Percentiles rank a stretch among this genome's conserved stretches.
phyloP scores from a whole-genome alignment of 2,329 filamentous ascomycete species.

The Fusarium hostae region DNA sequence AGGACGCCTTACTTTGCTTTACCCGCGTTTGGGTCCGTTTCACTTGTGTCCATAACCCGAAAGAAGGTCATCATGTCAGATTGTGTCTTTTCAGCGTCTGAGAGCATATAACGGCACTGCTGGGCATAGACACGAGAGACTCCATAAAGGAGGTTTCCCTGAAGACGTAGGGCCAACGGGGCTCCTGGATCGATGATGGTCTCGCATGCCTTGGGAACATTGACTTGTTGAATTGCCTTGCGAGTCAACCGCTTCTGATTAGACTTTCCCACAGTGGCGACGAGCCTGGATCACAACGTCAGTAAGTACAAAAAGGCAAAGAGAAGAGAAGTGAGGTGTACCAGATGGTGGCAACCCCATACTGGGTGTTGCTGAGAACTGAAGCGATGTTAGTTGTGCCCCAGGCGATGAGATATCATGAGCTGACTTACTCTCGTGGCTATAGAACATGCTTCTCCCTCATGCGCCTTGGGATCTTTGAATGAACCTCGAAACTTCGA shows the following conservation, averaged over 20 bases:
- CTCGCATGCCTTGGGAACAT: constrained; percentile 86
- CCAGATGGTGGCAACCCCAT: constrained; percentile 97
- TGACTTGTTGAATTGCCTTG: constrained; percentile 88
- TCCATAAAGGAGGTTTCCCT: constrained; percentile 88
- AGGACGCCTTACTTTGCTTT: constrained; percentile 71
- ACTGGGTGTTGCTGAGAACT: constrained; percentile 86
- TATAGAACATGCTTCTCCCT: constrained; percentile 82
- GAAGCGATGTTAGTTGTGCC: constrained; percentile 40
- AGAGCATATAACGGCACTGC: constrained; percentile 87
- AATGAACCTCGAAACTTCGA: background rate
- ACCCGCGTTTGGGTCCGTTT: constrained; percentile 75
- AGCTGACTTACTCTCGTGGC: constrained; percentile 80
- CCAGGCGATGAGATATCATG: background rate
- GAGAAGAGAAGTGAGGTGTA: constrained; percentile 55
- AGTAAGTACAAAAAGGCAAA: background rate
- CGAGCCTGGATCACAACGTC: constrained; percentile 70
- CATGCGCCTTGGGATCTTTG: background rate
- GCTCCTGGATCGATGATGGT: constrained; percentile 86
- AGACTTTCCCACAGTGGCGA: constrained; percentile 86
- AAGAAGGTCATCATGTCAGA: constrained; percentile 77
- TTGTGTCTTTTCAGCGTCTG: constrained; percentile 80
- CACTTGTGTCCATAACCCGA: constrained; percentile 62
- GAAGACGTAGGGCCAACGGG: constrained; percentile 88
- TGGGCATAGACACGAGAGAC: constrained; percentile 87
- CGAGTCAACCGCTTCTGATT: constrained; percentile 78